Evolutionary conservation across 768 basidiomycete genomes (phyloP).

Genomic region (Imleria badia): DNA sequence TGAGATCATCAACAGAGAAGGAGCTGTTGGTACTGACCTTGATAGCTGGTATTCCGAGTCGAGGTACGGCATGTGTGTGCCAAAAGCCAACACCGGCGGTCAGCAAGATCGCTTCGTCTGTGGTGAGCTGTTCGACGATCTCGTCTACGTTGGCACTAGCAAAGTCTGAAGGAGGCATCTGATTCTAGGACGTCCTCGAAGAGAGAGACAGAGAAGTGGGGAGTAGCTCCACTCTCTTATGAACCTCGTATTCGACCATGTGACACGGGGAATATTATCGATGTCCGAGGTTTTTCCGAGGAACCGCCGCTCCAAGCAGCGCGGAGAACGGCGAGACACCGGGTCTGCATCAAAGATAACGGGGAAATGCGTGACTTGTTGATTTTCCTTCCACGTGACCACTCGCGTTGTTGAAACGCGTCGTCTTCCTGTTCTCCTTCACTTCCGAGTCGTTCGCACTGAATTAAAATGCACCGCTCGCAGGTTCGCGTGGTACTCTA

Average conservation of each 20-base stretch:
- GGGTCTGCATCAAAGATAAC: no score
- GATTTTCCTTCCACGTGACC: constrained; percentile 31
- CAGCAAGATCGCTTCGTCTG: constrained; percentile 71
- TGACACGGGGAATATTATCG: constrained; percentile 9
- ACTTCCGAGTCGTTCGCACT: neutral
- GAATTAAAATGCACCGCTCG: constrained; percentile 14
- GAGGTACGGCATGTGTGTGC: constrained; percentile 65
- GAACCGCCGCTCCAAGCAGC: neutral
- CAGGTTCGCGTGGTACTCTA: no score
- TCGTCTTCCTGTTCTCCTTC: neutral
- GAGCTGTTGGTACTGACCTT: constrained; percentile 40
- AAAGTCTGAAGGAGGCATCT: constrained; percentile 71
- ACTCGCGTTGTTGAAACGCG: neutral
- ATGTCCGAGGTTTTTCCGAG: constrained; percentile 16
- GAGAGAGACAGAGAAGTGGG: constrained; percentile 8
- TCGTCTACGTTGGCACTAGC: constrained; percentile 59
- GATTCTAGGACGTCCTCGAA: neutral
- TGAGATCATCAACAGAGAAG: constrained; percentile 13
- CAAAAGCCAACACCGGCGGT: constrained; percentile 77
- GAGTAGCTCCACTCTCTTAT: no score
- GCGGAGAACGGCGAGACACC: no score
- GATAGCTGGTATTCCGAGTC: constrained; percentile 69
- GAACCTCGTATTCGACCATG: no score
- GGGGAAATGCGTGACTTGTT: no score
- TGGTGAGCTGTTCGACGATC: constrained; percentile 64